Percentiles rank a stretch among this genome's conserved stretches.
Evolutionary conservation across 768 basidiomycete genomes (phyloP).

Genomic region (Pleurotus djamor): DNA sequence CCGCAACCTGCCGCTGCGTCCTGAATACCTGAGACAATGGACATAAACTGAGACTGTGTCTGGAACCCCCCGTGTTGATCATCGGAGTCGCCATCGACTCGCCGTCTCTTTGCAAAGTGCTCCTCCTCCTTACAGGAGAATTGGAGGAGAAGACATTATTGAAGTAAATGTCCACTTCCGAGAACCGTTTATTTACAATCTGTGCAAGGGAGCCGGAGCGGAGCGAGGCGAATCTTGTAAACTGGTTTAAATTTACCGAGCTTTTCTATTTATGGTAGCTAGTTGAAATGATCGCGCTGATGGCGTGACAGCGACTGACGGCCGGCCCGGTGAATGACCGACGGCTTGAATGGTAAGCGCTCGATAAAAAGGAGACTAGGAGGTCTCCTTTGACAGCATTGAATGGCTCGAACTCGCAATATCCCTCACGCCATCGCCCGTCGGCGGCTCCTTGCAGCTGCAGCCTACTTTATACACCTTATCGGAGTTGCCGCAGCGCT

Average conservation of each 20-base stretch:
- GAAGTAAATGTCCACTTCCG: too few species aligned
- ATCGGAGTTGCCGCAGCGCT: background rate
- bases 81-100: too few species aligned
- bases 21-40: too few species aligned
- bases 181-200: too few species aligned
- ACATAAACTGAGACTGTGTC: too few species aligned
- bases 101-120: too few species aligned
- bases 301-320: background rate
- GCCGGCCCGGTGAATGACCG: background rate
- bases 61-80: too few species aligned
- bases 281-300: background rate
- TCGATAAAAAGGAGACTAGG: background rate
- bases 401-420: background rate
- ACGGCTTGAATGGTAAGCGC: background rate
- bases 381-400: background rate
- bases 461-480: background rate
- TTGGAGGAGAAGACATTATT: too few species aligned
- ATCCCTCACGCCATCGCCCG: background rate
- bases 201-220: too few species aligned
- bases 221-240: background rate
- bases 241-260: background rate
- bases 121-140: too few species aligned
- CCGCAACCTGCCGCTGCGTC: too few species aligned
- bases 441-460: background rate
- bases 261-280: background rate